Base-by-base conservation (phyloP, 345 rosid genomes). In the Reutealis trisperma region DNA sequence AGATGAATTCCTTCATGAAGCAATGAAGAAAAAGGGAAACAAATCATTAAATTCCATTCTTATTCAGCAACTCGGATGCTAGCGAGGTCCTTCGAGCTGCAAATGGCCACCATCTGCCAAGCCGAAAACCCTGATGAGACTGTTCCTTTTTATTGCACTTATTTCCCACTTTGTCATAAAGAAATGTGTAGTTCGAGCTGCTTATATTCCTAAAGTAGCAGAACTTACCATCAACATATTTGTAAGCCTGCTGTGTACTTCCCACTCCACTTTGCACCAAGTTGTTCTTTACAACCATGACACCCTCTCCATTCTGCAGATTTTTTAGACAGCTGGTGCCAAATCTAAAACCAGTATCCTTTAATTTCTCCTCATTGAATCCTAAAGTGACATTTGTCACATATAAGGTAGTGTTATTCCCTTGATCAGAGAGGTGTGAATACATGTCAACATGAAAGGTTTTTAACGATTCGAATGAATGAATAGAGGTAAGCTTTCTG, bases 161-260 rank as follows among this genome's bases (percentile, higher is more conserved):
- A 76, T 76, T 70, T 67, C 52, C 72, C 49, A 83, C 70, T 75
- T 84, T 54, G 62, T 94, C 95, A 72, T 87, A 82, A 5, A 87
- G 75, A 81, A 94, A 82, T 15, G 81, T 86, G 83, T 89, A 85
- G 80, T 89, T 91, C 30, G 83, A 90, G 84, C 91, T 91, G 83
- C 95, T 91, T 34, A 93, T 79, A 78, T 92, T 93, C 86, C 97
- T 85, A 34, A 86, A 88, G 82, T 88, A 94, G 85, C 98, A 94
- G 34, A 78, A 75, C 27, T 84, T 76, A 59, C 75, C 74, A 59
- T 92, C 89, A 37, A 75, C 70, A 45, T 87, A 91, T 45, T 77
- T 63, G 82, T 90, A 94, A 2, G 80, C 89, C 78, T 93, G 89
- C 74, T 78, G 81, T 4, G 93, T 93, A 57, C 86, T 86, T 62